Evolutionary conservation across 2,329 filamentous ascomycete species (phyloP).

Genomic region (Clarireedia monteithiana): DNA sequence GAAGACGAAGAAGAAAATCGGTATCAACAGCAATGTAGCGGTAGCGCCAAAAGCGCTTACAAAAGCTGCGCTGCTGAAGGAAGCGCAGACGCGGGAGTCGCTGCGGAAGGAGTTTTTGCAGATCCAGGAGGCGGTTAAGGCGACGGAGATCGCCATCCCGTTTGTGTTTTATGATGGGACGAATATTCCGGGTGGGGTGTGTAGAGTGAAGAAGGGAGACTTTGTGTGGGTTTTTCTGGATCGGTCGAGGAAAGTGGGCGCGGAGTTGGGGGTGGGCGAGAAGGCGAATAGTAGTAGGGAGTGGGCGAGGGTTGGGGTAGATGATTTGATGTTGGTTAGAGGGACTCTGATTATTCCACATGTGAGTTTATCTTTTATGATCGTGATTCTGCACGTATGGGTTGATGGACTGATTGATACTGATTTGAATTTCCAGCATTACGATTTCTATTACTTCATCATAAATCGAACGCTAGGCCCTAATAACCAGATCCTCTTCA

Average conservation of each 20-base stretch:
- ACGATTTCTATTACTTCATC: constrained; percentile 95
- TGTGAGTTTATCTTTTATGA: constrained; percentile 55
- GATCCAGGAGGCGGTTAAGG: constrained; percentile 80
- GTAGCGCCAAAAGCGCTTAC: constrained; percentile 68
- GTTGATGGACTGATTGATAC: neutral
- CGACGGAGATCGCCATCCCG: constrained; percentile 80
- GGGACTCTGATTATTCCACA: constrained; percentile 90
- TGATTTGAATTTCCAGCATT: constrained; percentile 58
- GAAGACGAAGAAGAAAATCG: constrained; percentile 40
- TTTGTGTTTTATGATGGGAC: constrained; percentile 98
- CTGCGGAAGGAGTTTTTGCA: constrained; percentile 72
- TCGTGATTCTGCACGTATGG: neutral
- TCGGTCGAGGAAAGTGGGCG: constrained; percentile 82
- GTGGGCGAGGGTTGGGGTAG: constrained; percentile 90
- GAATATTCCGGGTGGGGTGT: constrained; percentile 75
- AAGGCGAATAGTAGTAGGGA: constrained; percentile 56
- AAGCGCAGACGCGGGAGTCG: constrained; percentile 67
- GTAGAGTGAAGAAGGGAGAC: constrained; percentile 88
- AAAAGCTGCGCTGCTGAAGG: constrained; percentile 68
- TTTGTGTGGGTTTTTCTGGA: constrained; percentile 90
- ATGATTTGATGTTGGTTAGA: constrained; percentile 88
- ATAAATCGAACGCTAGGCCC: constrained; percentile 76
- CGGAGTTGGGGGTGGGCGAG: constrained; percentile 67
- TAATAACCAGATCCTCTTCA: constrained; percentile 66
- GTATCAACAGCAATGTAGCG: constrained; percentile 52